phyloP scores from a whole-genome alignment of 192 early-diverging fungal species.

The Kappamyces sp. region DNA sequence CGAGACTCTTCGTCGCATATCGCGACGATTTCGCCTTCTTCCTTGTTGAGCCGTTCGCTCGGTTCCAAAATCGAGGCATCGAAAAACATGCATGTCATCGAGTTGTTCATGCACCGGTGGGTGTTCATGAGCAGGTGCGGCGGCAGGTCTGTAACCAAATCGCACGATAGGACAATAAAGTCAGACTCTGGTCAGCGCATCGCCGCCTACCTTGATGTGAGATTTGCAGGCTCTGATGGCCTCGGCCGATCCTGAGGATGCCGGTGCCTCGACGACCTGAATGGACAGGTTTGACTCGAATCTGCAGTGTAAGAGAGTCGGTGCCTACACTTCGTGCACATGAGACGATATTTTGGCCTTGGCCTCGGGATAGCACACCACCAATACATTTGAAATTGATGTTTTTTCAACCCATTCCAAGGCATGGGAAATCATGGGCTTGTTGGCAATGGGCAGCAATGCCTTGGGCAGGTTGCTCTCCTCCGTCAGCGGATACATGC shows the following conservation, averaged over 20 bases:
- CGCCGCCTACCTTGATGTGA: conserved; percentile 65
- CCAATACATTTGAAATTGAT: conserved; percentile 68
- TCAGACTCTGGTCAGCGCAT: conserved; percentile 50
- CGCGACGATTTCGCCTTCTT: conserved; percentile 48
- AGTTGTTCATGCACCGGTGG: conserved; percentile 71
- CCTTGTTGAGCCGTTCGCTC: conserved; percentile 46
- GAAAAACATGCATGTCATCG: conserved; percentile 79
- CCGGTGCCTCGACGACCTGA: conserved; percentile 11
- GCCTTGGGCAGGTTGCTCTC: conserved; percentile 86
- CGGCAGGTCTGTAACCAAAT: conserved; percentile 79
- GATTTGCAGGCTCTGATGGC: conserved; percentile 72
- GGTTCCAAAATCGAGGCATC: conserved; percentile 66
- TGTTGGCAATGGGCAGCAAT: conserved; percentile 86
- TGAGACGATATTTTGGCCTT: conserved; percentile 54
- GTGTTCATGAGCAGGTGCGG: conserved; percentile 79
- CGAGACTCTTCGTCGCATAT: conserved; percentile 37
- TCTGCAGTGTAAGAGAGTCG: background rate
- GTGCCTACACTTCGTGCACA: background rate
- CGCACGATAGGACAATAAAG: conserved; percentile 89
- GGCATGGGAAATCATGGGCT: conserved; percentile 90
- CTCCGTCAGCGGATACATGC: conserved; percentile 56
- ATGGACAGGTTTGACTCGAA: background rate
- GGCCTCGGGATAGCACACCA: conserved; percentile 61
- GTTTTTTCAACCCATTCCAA: conserved; percentile 88
- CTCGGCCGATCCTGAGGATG: conserved; percentile 67